Percentiles rank a stretch among this genome's conserved stretches.
Conservation (phyloP, 164 flowering plant species). For the Buxus sempervirens region DNA sequence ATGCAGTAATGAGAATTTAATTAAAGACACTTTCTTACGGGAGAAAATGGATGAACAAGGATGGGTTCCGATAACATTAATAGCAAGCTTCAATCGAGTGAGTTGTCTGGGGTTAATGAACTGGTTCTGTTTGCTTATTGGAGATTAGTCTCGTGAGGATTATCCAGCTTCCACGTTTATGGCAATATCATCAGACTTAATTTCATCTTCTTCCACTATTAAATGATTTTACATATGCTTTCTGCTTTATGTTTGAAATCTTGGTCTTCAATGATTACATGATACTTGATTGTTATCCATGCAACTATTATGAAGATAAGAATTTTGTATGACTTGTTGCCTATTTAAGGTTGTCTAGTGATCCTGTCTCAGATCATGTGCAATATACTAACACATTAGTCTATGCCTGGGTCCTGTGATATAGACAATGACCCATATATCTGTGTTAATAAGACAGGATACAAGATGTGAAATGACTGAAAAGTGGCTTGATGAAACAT, state of each 20-base stretch:
- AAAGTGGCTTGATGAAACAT: no score
- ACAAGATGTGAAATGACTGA: no score
- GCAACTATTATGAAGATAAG: neutral
- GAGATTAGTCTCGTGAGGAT: neutral
- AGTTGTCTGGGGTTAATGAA: slow-evolving; percentile 22
- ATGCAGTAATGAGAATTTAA: slow-evolving; percentile 63
- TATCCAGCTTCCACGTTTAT: neutral
- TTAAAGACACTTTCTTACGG: slow-evolving; percentile 52
- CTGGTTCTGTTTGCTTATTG: neutral
- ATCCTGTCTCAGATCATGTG: neutral
- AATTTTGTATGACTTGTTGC: neutral
- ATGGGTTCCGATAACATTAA: slow-evolving; percentile 62
- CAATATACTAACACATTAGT: no score
- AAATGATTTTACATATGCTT: neutral
- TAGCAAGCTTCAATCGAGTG: slow-evolving; percentile 64
- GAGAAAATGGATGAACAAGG: slow-evolving; percentile 71
- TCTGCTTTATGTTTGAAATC: neutral
- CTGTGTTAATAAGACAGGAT: no score
- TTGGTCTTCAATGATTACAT: neutral
- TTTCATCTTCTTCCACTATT: neutral
- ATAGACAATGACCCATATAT: no score
- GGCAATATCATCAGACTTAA: neutral
- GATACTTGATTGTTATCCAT: neutral
- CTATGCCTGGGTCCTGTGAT: no score
- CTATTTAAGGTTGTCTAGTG: neutral